Conservation (phyloP, 345 rosid genomes). For the Pistacia vera region DNA sequence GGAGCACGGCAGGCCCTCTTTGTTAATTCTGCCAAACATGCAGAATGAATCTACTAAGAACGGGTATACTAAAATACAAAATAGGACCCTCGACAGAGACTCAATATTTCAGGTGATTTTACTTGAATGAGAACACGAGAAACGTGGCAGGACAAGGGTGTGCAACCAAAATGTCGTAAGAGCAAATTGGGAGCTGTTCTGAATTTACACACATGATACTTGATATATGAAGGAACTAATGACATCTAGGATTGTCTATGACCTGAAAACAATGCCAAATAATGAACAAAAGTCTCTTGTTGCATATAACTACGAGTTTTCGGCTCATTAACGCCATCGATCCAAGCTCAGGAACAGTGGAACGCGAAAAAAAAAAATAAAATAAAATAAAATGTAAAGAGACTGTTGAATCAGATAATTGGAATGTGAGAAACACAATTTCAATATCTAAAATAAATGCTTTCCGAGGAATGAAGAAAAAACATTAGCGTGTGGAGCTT, state of each 20-base stretch:
- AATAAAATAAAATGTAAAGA: not conserved
- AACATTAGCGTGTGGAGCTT: not conserved
- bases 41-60: conserved; percentile 3
- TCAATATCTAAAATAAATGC: not conserved
- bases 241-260: conserved; percentile 65
- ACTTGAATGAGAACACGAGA: conserved; percentile 90
- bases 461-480: not conserved
- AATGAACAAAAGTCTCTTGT: not conserved
- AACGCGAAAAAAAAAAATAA: not conserved
- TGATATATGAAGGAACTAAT: conserved; percentile 50
- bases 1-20: conserved; percentile 36
- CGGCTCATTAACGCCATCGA: not conserved
- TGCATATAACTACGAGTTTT: not conserved
- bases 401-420: not conserved
- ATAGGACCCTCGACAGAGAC: too few relatives aligned
- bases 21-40: conserved; percentile 51
- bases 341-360: not conserved
- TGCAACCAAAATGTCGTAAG: conserved; percentile 74
- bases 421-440: not conserved
- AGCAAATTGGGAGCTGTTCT: conserved; percentile 55
- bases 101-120: not conserved
- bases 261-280: conserved; percentile 43
- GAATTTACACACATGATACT: conserved; percentile 74
- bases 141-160: conserved; percentile 87
- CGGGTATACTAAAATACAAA: not conserved